These are phyloP conservation scores for Misopates orontium DNA, from an alignment of 257 asterid genomes.

Conservation along the genomic window DNA sequence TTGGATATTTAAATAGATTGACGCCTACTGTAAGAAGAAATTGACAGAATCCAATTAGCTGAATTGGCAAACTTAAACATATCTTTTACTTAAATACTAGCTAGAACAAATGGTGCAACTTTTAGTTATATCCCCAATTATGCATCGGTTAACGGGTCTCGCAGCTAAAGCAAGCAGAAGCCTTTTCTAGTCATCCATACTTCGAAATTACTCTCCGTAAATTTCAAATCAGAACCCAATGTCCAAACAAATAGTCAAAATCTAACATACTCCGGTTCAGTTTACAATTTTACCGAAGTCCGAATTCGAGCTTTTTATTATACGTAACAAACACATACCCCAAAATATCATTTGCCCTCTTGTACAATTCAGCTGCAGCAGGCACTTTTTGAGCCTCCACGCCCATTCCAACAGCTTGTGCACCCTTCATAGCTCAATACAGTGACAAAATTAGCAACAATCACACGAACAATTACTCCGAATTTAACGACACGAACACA, in stretches of 20 bases:
- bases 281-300: not conserved
- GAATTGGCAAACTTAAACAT: not conserved
- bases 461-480: conserved; percentile 11
- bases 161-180: not conserved
- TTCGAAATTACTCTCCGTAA: conserved; percentile 2
- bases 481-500: not conserved
- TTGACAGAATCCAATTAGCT: no score
- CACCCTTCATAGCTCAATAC: conserved; percentile 67
- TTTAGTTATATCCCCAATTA: not conserved
- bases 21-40: not conserved
- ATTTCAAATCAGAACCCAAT: not conserved
- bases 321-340: no score
- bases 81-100: conserved; percentile 6
- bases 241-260: no score
- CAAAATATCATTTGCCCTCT: conserved; percentile 76
- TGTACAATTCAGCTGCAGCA: conserved; percentile 88
- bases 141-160: not conserved
- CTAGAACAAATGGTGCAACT: not conserved
- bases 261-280: no score
- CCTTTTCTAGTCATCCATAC: conserved; percentile 11
- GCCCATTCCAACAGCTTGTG: conserved; percentile 98
- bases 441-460: conserved; percentile 13
- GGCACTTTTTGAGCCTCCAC: conserved; percentile 91
- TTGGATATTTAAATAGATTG: not conserved
- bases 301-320: not conserved